Percentiles rank a stretch among this genome's conserved stretches.
phyloP scores from a whole-genome alignment of 2,329 filamentous ascomycete genomes.

The Talaromyces sp. region DNA sequence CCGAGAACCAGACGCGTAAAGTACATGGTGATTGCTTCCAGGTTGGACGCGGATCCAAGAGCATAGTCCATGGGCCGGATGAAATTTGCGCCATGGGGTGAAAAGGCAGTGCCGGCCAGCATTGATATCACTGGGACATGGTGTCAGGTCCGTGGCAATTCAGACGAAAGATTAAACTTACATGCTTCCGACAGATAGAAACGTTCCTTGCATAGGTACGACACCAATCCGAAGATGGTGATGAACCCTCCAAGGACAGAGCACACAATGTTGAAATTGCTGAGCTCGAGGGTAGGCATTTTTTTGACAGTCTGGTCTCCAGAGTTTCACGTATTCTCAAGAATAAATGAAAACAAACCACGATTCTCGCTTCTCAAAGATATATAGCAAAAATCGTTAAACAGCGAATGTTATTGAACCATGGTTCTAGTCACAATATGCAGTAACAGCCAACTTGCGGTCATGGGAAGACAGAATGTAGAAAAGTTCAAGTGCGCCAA shows the following conservation, averaged over 20 bases:
- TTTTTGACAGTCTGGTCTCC: background rate
- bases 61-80: conserved; percentile 74
- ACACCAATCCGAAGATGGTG: conserved; percentile 83
- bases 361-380: background rate
- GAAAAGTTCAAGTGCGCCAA: conserved; percentile 1
- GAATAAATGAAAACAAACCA: background rate
- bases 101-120: conserved; percentile 71
- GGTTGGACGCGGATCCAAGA: conserved; percentile 47
- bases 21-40: conserved; percentile 71
- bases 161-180: conserved; percentile 42
- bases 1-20: conserved; percentile 85
- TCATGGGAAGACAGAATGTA: background rate
- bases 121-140: conserved; percentile 67
- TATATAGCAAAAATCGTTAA: conserved; percentile 3
- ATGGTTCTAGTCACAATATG: conserved; percentile 15
- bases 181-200: conserved; percentile 88
- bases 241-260: conserved; percentile 81
- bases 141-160: background rate
- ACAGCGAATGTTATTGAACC: conserved; percentile 35
- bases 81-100: conserved; percentile 70
- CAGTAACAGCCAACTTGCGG: conserved; percentile 2
- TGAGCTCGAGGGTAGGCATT: conserved; percentile 60
- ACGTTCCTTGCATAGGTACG: conserved; percentile 81
- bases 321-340: background rate
- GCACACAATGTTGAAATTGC: conserved; percentile 80